A percentile compares a stretch with the other conserved stretches of the same genome.
Conservation (phyloP, 352 stramenopile genomes). For the Blastocystis sp. region DNA sequence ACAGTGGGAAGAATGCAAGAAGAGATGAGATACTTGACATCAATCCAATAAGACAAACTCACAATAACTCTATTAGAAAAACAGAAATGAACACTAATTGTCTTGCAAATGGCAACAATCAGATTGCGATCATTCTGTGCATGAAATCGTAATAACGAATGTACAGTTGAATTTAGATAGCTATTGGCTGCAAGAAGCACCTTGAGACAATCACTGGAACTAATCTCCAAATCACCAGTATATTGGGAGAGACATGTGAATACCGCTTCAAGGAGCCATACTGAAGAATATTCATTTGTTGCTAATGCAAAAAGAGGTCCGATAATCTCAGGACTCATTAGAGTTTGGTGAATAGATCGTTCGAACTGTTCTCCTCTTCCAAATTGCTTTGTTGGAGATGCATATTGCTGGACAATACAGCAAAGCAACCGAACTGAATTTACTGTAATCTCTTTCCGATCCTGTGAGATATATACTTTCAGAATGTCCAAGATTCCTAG, state of each 20-base stretch:
- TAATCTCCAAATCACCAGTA: background rate
- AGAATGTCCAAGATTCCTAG: slow-evolving; percentile 35
- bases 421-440: background rate
- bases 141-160: background rate
- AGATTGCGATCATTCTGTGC: background rate
- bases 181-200: background rate
- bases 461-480: background rate
- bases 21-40: slow-evolving; percentile 5
- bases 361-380: background rate
- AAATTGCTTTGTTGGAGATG: background rate
- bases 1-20: slow-evolving; percentile 32
- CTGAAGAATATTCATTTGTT: background rate
- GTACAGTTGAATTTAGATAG: background rate
- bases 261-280: background rate
- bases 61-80: background rate
- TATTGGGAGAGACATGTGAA: slow-evolving; percentile 36
- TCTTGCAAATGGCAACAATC: slow-evolving; percentile 21
- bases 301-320: background rate
- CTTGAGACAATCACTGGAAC: background rate
- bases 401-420: background rate
- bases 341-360: background rate
- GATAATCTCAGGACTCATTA: slow-evolving; percentile 11
- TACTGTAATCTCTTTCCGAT: background rate
- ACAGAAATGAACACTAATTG: background rate
- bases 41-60: background rate